Base-by-base conservation (phyloP, 2,329 filamentous ascomycete species). In the Mycogone perniciosa region DNA sequence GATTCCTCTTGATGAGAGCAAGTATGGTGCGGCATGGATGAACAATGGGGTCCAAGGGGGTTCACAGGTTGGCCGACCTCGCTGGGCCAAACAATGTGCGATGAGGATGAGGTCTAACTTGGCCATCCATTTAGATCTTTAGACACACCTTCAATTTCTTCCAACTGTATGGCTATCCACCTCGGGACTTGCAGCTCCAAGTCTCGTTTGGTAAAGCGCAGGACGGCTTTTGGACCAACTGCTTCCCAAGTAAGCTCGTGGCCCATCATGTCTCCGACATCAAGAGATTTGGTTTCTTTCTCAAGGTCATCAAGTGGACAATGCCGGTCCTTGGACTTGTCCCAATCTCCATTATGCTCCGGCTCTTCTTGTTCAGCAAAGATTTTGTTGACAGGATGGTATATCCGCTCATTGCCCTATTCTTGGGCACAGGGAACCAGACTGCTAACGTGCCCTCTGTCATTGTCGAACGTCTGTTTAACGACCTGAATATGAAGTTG, bases 381-480 rank as follows among this genome's bases (percentile, higher is more conserved):
- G 84, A 86, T 50, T 90, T 89, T 61, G 79, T 78, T 11, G 83
- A 89, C 60, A 82, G 81, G 34, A 83, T 89, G 66, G 81, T 85
- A 0, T 74, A 86, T 51, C 86, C 86, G 1, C 79, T 89, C 63
- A 79, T 88, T 31, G 86, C 86, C 0, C 70, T 89, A 1, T 89
- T 90, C 61, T 71, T 89, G 0, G 86, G 86, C 0, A 89, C 86
- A 0, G 85, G 86, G 1, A 89, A 89, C 57, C 83, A 87, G 59
- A 86, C 85, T 0, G 80, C 85, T 0, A 81, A 88, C 55, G 85
- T 89, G 0, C 81, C 85, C 0, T 79, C 77, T 39, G 83, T 85
- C 27, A 82, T 89, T 33, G 71, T 89, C 4, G 79, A 84, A 60
- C 68, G 79, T 4, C 64, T 84, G 0, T 82, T 81, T 46, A 70